Evolutionary conservation across 2,329 filamentous ascomycete genomes (phyloP), one percentile per base, ranked within the genome.

Genomic region (Colletotrichum siamense): DNA sequence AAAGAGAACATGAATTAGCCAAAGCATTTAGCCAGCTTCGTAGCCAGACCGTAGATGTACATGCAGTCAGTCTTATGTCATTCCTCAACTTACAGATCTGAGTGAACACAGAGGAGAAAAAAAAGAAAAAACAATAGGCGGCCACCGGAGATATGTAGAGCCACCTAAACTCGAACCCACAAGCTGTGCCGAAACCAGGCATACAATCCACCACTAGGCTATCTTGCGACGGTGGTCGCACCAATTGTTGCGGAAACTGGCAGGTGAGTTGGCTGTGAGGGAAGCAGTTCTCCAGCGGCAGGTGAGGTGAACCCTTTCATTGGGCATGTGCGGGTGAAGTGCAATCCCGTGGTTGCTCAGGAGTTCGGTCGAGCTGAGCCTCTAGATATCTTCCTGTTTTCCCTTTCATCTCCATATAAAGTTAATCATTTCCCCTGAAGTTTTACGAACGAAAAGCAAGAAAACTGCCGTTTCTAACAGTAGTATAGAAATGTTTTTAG

Each of bases 371-470:
- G 18, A 49, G 9, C 39, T 49, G 39, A 49, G 18, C 18, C n/a
- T 7, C n/a, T 12, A 3, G 39, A 10, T 2, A 39, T 18, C 9
- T 49, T n/a, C 9, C 18, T n/a, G 18, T 7, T 49, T n/a, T 44
- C 18, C 9, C 16, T 44, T 44, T 44, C 18, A 18, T 9, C 39
- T 39, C 36, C 5, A 18, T 9, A 5, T 18, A 5, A 18, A 18
- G 16, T 3, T 1, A 5, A 5, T 39, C 1, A 0, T 18, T 9
- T 39, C 36, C 18, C 36, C 4, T 36, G 0, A 8, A 36, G 15
- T 36, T 36, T 16, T 8, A 16, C 8, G 6, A 16, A 13, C 3
- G 6, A 13, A 16, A 8, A 8, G 34, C 7, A 3, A 36, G 34
- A 36, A 39, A 39, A 5, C 36, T 18, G 5, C 36, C 4, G 5